phyloP scores from a whole-genome alignment of 2,329 filamentous ascomycete species.

The Albophoma yamanashiensis region DNA sequence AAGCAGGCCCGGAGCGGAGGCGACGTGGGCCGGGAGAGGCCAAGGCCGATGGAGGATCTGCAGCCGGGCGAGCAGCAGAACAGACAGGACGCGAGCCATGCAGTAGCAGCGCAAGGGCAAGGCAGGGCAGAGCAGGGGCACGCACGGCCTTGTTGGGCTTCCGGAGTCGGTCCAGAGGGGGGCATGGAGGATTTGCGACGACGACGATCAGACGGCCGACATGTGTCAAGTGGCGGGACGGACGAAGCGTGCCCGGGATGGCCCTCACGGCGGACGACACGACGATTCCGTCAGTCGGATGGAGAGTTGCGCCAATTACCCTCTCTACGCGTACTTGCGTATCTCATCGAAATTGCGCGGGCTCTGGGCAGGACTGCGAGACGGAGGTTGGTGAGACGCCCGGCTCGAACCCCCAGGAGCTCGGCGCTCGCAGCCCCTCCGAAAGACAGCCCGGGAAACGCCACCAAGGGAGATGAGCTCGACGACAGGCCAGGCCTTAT shows the following conservation, averaged over 20 bases:
- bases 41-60: neutral
- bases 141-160: too few relatives aligned
- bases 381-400: neutral
- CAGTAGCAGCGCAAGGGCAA: neutral
- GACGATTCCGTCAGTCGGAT: neutral
- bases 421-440: too few relatives aligned
- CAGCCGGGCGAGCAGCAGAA: neutral
- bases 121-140: neutral
- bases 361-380: neutral
- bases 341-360: neutral
- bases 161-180: neutral
- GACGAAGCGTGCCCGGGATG: neutral
- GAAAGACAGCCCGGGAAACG: too few relatives aligned
- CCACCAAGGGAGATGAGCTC: neutral
- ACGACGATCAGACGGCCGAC: constrained; percentile 1
- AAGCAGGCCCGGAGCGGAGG: neutral
- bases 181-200: neutral
- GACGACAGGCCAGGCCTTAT: too few relatives aligned
- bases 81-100: neutral
- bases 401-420: neutral
- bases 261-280: neutral
- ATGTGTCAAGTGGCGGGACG: neutral
- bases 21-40: neutral
- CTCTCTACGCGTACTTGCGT: too few relatives aligned
- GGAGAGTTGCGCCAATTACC: neutral